Evolutionary conservation across 371 early-diverging fungal genomes (phyloP).

Genomic region (Mortierella sp.): DNA sequence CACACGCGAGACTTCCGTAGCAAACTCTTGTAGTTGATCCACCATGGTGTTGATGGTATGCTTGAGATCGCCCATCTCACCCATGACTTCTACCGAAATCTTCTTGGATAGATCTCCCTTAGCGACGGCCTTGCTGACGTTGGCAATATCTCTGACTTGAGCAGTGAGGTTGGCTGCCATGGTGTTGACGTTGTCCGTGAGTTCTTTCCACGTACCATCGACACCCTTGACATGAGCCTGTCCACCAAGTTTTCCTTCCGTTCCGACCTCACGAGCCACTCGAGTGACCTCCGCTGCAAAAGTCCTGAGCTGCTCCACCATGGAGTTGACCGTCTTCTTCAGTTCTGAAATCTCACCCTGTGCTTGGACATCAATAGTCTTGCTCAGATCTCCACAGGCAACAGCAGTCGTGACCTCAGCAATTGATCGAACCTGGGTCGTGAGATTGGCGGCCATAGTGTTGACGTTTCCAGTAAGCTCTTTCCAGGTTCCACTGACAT

Average conservation of each 20-base stretch:
- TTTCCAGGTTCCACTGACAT: constrained; percentile 65
- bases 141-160: constrained; percentile 61
- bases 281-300: constrained; percentile 75
- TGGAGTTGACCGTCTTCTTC: constrained; percentile 61
- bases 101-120: constrained; percentile 62
- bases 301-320: constrained; percentile 63
- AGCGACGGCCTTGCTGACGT: constrained; percentile 57
- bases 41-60: constrained; percentile 74
- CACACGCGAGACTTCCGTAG: constrained; percentile 72
- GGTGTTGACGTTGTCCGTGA: constrained; percentile 64
- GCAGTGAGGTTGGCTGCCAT: constrained; percentile 62
- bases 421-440: constrained; percentile 67
- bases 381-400: constrained; percentile 60
- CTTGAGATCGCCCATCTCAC: constrained; percentile 65
- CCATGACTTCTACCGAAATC: constrained; percentile 58
- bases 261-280: constrained; percentile 65
- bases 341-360: constrained; percentile 60
- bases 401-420: constrained; percentile 66
- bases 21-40: constrained; percentile 67
- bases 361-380: constrained; percentile 61
- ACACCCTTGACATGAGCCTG: constrained; percentile 63
- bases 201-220: constrained; percentile 68
- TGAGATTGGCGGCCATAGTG: constrained; percentile 66
- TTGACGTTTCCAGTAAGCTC: constrained; percentile 68
- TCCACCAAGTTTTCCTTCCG: constrained; percentile 63